These are phyloP conservation scores for Plasmodium coatneyi DNA, from an alignment of 169 alveolate species.

Conservation along the genomic window DNA sequence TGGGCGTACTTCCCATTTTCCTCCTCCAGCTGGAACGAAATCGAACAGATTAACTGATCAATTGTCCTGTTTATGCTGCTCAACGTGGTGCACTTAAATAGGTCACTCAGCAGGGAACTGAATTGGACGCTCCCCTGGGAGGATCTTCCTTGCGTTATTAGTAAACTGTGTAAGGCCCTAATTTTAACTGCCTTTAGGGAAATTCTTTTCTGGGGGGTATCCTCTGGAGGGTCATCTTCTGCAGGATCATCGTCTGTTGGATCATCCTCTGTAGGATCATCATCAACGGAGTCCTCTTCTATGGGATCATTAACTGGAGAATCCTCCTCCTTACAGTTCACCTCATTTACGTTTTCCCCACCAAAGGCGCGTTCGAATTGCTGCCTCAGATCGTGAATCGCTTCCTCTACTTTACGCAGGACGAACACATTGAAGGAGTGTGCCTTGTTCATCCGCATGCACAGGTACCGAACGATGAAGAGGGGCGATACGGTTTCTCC, in stretches of 20 bases:
- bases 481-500: constrained; percentile 23
- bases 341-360: neutral
- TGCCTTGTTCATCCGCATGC: constrained; percentile 25
- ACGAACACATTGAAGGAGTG: constrained; percentile 43
- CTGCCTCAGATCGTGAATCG: neutral
- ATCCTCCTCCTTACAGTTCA: neutral
- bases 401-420: neutral
- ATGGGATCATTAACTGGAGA: neutral
- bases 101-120: neutral
- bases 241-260: neutral
- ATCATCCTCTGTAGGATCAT: neutral
- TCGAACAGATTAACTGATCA: neutral
- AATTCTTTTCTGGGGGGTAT: neutral
- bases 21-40: neutral
- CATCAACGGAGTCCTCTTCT: neutral
- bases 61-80: neutral
- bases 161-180: constrained; percentile 14
- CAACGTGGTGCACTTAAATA: constrained; percentile 2
- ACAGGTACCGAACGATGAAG: constrained; percentile 56
- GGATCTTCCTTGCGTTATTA: constrained; percentile 3
- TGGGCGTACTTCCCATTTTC: neutral
- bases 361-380: neutral
- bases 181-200: constrained; percentile 28
- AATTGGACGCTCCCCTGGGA: neutral
- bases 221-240: neutral